phyloP scores from a whole-genome alignment of 192 early-diverging fungal genomes.

The Backusella morwellensis region DNA sequence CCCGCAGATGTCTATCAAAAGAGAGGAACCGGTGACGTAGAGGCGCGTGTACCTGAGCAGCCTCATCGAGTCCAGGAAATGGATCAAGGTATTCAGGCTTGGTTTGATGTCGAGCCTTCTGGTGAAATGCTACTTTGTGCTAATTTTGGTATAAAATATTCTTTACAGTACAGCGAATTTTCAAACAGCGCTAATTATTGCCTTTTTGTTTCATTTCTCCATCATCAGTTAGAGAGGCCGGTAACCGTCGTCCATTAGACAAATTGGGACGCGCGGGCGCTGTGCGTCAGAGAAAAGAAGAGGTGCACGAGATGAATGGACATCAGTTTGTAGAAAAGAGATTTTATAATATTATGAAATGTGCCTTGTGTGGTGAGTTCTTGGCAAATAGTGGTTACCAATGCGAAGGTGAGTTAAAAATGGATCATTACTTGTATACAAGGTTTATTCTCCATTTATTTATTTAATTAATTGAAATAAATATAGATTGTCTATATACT shows the following conservation, averaged over 20 bases:
- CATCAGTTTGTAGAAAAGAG: conserved; percentile 91
- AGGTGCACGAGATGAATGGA: conserved; percentile 84
- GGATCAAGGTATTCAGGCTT: conserved; percentile 67
- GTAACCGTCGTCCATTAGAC: conserved; percentile 53
- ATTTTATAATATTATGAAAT: conserved; percentile 98
- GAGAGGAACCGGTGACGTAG: not conserved
- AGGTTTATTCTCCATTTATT: not conserved
- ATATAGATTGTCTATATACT: conserved; percentile 84
- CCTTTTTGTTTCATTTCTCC: not conserved
- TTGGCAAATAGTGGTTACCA: conserved; percentile 89
- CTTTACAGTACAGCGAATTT: not conserved
- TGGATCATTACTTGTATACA: not conserved
- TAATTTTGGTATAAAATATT: conserved; percentile 69
- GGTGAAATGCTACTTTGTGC: conserved; percentile 86
- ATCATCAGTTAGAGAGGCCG: conserved; percentile 47
- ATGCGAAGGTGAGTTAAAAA: conserved; percentile 72
- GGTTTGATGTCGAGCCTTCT: conserved; percentile 91
- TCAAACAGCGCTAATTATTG: not conserved
- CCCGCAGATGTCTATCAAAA: conserved; percentile 38
- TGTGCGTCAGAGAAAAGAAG: conserved; percentile 77
- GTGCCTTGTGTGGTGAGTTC: conserved; percentile 93
- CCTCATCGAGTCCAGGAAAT: not conserved
- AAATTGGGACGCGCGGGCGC: conserved; percentile 75
- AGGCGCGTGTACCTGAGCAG: not conserved
- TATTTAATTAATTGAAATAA: not conserved